A percentile compares a stretch with the other conserved stretches of the same genome.
These are phyloP conservation scores for Podaxis rugospora DNA, from an alignment of 768 basidiomycete species.

Conservation along the genomic window DNA sequence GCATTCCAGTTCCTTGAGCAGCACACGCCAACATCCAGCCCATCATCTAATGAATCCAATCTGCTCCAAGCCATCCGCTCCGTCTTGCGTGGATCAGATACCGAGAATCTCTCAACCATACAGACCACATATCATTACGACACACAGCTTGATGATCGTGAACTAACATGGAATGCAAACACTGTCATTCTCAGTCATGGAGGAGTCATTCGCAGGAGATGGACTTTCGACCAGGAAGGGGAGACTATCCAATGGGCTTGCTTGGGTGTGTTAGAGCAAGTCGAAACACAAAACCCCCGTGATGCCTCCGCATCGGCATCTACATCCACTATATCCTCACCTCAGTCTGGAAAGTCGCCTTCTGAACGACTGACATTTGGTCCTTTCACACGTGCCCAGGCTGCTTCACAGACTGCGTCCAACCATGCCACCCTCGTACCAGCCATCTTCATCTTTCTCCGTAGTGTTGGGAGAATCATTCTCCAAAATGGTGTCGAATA, in stretches of 20 bases:
- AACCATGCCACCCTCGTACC: slow-evolving; percentile 38
- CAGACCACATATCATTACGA: slow-evolving; percentile 37
- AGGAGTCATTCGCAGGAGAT: slow-evolving; percentile 65
- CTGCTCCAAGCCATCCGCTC: slow-evolving; percentile 54
- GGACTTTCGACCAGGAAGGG: slow-evolving; percentile 68
- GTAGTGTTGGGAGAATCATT: slow-evolving; percentile 70
- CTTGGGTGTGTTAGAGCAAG: slow-evolving; percentile 66
- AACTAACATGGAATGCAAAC: slow-evolving; percentile 66
- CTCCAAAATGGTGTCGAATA: slow-evolving; percentile 68
- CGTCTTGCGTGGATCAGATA: slow-evolving; percentile 54
- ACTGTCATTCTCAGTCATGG: slow-evolving; percentile 63
- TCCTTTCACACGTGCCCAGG: slow-evolving; percentile 43
- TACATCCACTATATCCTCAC: slow-evolving; percentile 16
- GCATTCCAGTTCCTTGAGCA: slow-evolving; percentile 37
- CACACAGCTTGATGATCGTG: slow-evolving; percentile 44
- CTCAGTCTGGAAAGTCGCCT: slow-evolving; percentile 8
- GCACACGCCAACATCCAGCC: slow-evolving; percentile 17
- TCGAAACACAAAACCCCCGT: slow-evolving; percentile 24
- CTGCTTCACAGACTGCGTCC: slow-evolving; percentile 31
- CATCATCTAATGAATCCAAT: slow-evolving; percentile 26
- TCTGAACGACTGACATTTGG: slow-evolving; percentile 44
- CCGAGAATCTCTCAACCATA: slow-evolving; percentile 35
- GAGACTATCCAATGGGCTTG: slow-evolving; percentile 79
- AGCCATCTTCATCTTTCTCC: slow-evolving; percentile 74
- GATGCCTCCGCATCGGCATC: slow-evolving; percentile 28